phyloP scores from a whole-genome alignment of 192 early-diverging fungal genomes.

The Ambispora gerdemannii region DNA sequence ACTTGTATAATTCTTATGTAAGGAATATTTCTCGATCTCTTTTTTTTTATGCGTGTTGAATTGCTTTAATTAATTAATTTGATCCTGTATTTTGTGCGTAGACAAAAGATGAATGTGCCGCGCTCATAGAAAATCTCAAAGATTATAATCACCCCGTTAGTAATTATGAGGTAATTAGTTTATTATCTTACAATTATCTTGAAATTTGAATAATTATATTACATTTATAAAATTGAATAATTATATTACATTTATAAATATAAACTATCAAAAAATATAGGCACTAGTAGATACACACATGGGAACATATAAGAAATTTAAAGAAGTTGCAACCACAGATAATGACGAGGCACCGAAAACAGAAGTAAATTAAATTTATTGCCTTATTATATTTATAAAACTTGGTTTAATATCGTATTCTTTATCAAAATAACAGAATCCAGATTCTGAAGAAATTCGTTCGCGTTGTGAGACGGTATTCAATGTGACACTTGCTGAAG shows the following conservation, averaged over 20 bases:
- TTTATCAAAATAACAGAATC: slow-evolving; percentile 22
- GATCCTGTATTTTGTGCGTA: background rate
- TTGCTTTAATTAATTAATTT: no score
- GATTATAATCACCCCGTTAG: slow-evolving; percentile 37
- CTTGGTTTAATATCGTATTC: slow-evolving; percentile 2
- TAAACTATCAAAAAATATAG: background rate
- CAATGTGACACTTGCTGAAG: slow-evolving; percentile 44
- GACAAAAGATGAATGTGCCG: slow-evolving; percentile 34
- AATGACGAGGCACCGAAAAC: slow-evolving; percentile 30
- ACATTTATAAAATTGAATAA: background rate
- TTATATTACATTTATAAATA: background rate
- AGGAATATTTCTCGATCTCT: background rate
- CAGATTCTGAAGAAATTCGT: slow-evolving; percentile 42
- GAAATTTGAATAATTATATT: background rate
- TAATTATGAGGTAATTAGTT: slow-evolving; percentile 31
- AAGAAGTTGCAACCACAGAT: slow-evolving; percentile 37
- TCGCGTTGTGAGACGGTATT: slow-evolving; percentile 47
- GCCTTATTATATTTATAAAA: background rate
- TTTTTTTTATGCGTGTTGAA: background rate
- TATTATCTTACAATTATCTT: no score
- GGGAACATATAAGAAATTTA: slow-evolving; percentile 41
- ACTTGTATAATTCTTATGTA: slow-evolving; percentile 38
- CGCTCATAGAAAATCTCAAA: slow-evolving; percentile 40
- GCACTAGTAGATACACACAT: slow-evolving; percentile 43
- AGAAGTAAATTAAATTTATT: background rate